Conservation (phyloP, 345 rosid genomes). For the Citropsis articulata region DNA sequence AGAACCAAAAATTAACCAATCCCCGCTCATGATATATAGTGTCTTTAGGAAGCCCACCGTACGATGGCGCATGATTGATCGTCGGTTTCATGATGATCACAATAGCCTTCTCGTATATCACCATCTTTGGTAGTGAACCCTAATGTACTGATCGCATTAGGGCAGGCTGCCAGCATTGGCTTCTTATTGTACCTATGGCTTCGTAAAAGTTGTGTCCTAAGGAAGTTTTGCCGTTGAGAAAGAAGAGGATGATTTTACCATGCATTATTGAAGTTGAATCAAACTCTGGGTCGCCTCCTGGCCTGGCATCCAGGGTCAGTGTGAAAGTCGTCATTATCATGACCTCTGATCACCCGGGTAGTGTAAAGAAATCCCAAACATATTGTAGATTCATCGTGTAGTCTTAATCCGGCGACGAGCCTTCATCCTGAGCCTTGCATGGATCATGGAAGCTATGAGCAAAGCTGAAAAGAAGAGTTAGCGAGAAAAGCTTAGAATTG, state of each 20-base stretch:
- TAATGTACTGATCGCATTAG: slow-evolving; percentile 34
- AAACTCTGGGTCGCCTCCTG: background rate
- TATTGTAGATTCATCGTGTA: slow-evolving; percentile 24
- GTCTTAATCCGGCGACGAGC: slow-evolving; percentile 22
- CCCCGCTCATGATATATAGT: background rate
- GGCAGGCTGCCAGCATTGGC: slow-evolving; percentile 38
- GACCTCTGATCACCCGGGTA: too few relatives aligned
- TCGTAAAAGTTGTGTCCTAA: slow-evolving; percentile 44
- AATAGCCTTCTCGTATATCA: slow-evolving; percentile 51
- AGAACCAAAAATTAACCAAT: too few relatives aligned
- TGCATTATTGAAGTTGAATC: slow-evolving; percentile 51
- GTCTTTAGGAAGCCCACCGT: background rate
- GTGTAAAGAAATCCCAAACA: slow-evolving; percentile 45
- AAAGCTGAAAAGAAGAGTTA: background rate
- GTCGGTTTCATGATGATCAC: slow-evolving; percentile 21
- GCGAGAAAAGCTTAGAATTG: background rate
- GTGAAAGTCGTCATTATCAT: too few relatives aligned
- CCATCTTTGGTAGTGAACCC: slow-evolving; percentile 51
- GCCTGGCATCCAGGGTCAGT: too few relatives aligned
- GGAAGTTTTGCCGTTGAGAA: slow-evolving; percentile 45
- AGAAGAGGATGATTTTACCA: slow-evolving; percentile 44
- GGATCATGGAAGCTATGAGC: background rate
- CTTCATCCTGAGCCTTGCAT: background rate
- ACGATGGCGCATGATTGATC: too few relatives aligned
- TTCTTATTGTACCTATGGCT: slow-evolving; percentile 36